A percentile compares a stretch with the other conserved stretches of the same genome.
phyloP scores from a whole-genome alignment of 768 basidiomycete species.

The Mycena rosella region DNA sequence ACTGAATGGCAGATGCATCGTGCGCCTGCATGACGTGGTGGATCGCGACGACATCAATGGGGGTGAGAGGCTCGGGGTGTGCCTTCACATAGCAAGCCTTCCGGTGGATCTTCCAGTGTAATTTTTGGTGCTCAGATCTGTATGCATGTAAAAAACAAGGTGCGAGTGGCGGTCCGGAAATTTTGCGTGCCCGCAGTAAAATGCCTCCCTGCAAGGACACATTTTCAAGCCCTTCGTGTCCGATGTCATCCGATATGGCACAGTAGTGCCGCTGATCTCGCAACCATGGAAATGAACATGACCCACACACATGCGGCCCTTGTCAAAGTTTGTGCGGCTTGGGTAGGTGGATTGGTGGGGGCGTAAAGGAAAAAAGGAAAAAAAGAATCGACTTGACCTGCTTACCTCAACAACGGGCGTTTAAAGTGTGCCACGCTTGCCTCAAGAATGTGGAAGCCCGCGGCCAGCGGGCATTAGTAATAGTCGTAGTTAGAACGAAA shows the following conservation, averaged over 20 bases:
- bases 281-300: background rate
- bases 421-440: too few relatives aligned
- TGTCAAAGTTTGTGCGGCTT: background rate
- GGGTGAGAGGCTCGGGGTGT: background rate
- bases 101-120: slow-evolving; percentile 12
- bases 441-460: too few relatives aligned
- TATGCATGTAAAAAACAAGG: background rate
- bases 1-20: slow-evolving; percentile 5
- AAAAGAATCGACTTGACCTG: too few relatives aligned
- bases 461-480: too few relatives aligned
- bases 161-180: background rate
- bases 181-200: slow-evolving; percentile 14
- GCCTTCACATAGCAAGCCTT: background rate
- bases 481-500: too few relatives aligned
- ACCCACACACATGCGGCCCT: background rate
- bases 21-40: slow-evolving; percentile 8
- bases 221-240: slow-evolving; percentile 11
- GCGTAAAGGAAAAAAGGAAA: too few relatives aligned
- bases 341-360: too few relatives aligned
- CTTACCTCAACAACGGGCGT: too few relatives aligned
- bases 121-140: slow-evolving; percentile 18
- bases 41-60: slow-evolving; percentile 10
- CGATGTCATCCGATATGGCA: background rate
- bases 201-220: slow-evolving; percentile 14
- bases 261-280: slow-evolving; percentile 11